These are phyloP conservation scores for Colletotrichum godetiae DNA, from an alignment of 2,329 filamentous ascomycete genomes.

Conservation along the genomic window DNA sequence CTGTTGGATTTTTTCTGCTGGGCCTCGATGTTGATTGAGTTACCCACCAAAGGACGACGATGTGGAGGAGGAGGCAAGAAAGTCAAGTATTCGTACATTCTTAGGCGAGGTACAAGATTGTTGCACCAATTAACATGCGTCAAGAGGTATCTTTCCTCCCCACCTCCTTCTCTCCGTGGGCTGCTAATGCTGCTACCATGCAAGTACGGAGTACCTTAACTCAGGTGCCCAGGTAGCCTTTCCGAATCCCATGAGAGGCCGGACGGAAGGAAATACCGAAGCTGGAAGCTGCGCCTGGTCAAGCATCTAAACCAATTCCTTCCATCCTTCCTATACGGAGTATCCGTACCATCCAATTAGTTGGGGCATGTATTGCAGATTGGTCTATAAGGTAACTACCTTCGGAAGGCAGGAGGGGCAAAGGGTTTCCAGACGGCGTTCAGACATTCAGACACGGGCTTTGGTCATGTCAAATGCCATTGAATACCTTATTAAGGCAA, in stretches of 20 bases:
- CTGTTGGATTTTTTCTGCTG: constrained; percentile 25
- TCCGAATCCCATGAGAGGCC: neutral
- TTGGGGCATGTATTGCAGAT: neutral
- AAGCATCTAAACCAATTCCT: neutral
- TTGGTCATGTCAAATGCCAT: neutral
- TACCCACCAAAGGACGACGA: constrained; percentile 18
- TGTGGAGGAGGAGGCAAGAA: constrained; percentile 15
- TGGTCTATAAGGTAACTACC: too few relatives aligned
- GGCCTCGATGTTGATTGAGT: constrained; percentile 11
- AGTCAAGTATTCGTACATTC: neutral
- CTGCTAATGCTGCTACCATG: neutral
- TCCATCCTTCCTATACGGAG: too few relatives aligned
- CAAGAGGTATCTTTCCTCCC: neutral
- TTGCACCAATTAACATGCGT: neutral
- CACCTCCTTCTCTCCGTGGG: neutral
- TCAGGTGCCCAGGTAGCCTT: neutral
- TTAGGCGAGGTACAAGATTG: neutral
- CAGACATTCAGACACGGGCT: neutral
- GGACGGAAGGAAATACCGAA: neutral
- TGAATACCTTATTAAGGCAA: neutral
- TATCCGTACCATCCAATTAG: neutral
- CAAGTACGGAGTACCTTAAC: too few relatives aligned
- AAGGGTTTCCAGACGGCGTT: neutral
- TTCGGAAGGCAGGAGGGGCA: neutral
- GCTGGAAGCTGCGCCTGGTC: neutral